Evolutionary conservation across 305 asterid species (phyloP), one percentile per base, ranked within the genome.

Genomic region (Fraxinus ornus): DNA sequence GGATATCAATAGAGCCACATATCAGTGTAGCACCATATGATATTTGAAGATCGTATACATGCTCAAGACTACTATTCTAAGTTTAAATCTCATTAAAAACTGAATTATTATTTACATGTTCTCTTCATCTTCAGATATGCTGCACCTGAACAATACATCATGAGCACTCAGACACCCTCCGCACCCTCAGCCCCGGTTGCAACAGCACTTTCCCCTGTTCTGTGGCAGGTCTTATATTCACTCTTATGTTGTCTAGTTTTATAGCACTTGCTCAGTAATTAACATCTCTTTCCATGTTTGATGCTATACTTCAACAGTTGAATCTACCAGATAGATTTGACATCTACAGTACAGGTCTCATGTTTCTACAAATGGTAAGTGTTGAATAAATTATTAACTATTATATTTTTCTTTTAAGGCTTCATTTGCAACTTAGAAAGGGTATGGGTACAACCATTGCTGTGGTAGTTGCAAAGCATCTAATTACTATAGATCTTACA

Each of bases 121-220:
- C 19, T 75, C 30, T 49, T 87, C 79, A 49, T 12, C 39, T 78
- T 33, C 88, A 94, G 98, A 89, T 96, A 96, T 84, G 90, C 98
- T 80, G 99, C 99, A 78, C 99, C 99, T 19, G 99, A 95, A 86
- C 99, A 94, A 82, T 95, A 94, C 84, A 94, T 95, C 75, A 95
- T 95, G 99, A 95, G 99, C 88, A 96, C 99, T 80, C 98, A 96
- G 89, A 96, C 99, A 32, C 99, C 99, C 6, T 96, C 98, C 1
- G 98, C 99, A 28, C 99, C 99, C 35, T 94, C 99, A 0, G 97
- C 89, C 57, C 99, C 98, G 4, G 98, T 96, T 71, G 99, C 99
- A 7, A 77, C 98, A 7, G 98, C 97, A 60, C 98, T 96, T 83
- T 96, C 99, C 82, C 98, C 98, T 55, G 97, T 94, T 77, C 86